Base-by-base conservation (phyloP, 78 protist species). In the Dictyostelium brefeldianum region DNA sequence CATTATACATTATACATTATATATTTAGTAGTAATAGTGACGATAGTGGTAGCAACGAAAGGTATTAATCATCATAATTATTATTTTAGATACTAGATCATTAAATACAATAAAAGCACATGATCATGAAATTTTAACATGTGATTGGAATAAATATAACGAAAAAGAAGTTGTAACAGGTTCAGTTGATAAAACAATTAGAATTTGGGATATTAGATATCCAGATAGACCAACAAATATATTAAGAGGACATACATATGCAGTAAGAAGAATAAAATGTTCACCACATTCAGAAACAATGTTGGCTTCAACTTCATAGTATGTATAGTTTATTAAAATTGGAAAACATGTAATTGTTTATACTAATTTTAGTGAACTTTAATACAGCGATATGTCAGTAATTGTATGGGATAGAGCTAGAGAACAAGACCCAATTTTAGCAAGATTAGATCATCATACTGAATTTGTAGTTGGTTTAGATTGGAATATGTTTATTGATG, bases 61-160 rank as follows among this genome's bases (percentile, higher is more conserved):
- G 20, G n/a, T 83, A 56, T 18, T 41, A 74, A 50, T 65, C 17
- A 56, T 56, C 5, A 20, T 20, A 56, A 56, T 56, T 20, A 20
- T 20, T 18, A 15, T 54, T 4, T 27, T 43, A 71, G 78, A 77
- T 57, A 64, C 15, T 46, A 78, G 80, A 36, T 59, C 96, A 31
- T 20, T 78, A 11, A 93, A 59, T 51, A 67, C 96, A 5, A 78
- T 94, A 0, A 79, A 77, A 17, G 98, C 95, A n/a, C 98, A 97
- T 54, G 90, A 90, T 25, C 87, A 95, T 50, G 96, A 93, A 67
- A 89, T 97, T 22, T 59, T 97, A 25, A 81, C 97, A 17, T 89
- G 96, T 48, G 98, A 97, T 77, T 97, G 97, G 97, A 94, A 94
- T 81, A 97, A 97, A 70, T 97, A 96, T 54, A 81, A 94, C 29